Base-by-base conservation (phyloP, 2,329 filamentous ascomycete species). In the Dothiorella sarmentorum region DNA sequence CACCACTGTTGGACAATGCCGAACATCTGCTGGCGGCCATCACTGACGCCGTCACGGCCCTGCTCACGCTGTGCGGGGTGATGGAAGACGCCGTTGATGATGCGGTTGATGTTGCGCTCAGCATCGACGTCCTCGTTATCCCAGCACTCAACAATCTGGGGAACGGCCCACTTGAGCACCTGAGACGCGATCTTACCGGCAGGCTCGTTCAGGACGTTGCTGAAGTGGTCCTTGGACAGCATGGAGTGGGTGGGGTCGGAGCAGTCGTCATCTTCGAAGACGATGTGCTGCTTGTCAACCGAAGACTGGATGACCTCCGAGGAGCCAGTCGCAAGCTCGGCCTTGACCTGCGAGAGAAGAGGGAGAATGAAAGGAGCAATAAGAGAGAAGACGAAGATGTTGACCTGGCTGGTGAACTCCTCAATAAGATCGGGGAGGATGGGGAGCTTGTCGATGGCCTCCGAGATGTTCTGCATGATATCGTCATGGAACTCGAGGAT, bases 211-310 rank as follows among this genome's bases (percentile, higher is more conserved):
- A 97, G 82, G 29, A 88, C 80, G 69, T 95, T 95, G 63, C 88
- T 89, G 73, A 97, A 97, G 75, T 97, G 92, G 68, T 97, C 92
- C 77, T 97, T 97, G 60, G 91, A 91, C 55, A 97, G 79, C 92
- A 96, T 96, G 18, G 90, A 95, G 77, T 97, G 92, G 1, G 92
- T 97, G 0, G 92, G 93, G 68, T 97, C 88, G 18, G 85, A 85
- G 62, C 78, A 88, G 53, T 82, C 62, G 68, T 95, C 87, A 64
- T 97, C 86, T 43, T 89, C 76, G 74, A 96, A 97, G 51, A 97
- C 91, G 64, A 95, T 82, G 67, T 89, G 85, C 76, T 96, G 91
- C 77, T 96, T 88, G 55, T 87, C 84, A 71, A 87, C 82, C 71
- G 89, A 93, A 77, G 87, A 91, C 67, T 90, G 81, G 63, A 97